Conservation (phyloP, 257 asterid species). For the Solanum ossicruentum region DNA sequence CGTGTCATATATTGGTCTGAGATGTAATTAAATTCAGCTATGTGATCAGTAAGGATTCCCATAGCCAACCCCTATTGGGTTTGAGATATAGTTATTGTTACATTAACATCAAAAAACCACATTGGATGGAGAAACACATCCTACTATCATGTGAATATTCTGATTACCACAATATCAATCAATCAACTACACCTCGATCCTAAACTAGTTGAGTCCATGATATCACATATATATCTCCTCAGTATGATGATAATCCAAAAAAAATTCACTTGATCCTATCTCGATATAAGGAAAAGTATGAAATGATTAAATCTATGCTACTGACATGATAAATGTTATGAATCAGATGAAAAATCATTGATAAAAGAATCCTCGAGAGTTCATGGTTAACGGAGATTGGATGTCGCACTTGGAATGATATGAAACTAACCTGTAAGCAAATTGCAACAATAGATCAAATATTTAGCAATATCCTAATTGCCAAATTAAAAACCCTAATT, state of each 20-base stretch:
- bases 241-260: neutral
- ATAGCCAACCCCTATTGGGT: neutral
- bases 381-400: neutral
- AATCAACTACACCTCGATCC: neutral
- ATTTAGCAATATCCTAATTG: neutral
- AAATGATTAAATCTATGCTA: neutral
- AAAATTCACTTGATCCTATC: neutral
- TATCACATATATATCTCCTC: neutral
- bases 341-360: neutral
- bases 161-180: neutral
- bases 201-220: neutral
- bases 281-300: neutral
- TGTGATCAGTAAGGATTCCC: neutral
- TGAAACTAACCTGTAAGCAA: neutral
- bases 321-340: neutral
- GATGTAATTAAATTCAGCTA: neutral
- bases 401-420: neutral
- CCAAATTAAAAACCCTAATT: neutral
- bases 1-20: neutral
- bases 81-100: neutral
- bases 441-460: neutral
- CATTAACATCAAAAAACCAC: neutral
- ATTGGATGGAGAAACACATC: neutral
- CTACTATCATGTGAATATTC: neutral
- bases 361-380: neutral